Conservation (phyloP, 1,284 basidiomycete species). For the Stereum hirsutum region DNA sequence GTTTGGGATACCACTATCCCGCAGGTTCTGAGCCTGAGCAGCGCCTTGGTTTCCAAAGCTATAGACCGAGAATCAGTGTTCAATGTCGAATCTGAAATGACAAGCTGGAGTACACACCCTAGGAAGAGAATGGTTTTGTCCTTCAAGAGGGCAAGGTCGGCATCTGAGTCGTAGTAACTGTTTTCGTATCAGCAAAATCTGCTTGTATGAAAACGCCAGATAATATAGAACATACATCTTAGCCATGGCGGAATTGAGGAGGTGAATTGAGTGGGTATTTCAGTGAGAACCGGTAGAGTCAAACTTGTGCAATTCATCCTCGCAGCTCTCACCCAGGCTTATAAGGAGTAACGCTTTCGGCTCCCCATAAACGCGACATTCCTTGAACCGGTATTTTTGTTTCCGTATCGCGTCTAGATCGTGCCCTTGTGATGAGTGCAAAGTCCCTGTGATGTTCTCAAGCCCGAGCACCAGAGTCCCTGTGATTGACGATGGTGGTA, state of each 20-base stretch:
- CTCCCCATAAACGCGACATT: too few relatives aligned
- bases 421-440: too few relatives aligned
- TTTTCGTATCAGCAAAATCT: background rate
- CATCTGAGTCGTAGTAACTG: constrained; percentile 56
- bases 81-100: background rate
- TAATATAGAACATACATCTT: constrained; percentile 31
- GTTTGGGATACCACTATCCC: constrained; percentile 55
- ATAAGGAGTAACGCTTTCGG: too few relatives aligned
- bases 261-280: too few relatives aligned
- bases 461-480: too few relatives aligned
- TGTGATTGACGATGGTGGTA: too few relatives aligned
- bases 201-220: background rate
- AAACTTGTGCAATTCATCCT: too few relatives aligned
- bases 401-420: too few relatives aligned
- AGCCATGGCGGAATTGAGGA: constrained; percentile 15
- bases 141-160: constrained; percentile 36
- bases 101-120: constrained; percentile 28
- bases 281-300: too few relatives aligned
- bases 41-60: constrained; percentile 63
- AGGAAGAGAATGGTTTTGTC: constrained; percentile 52
- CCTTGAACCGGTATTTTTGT: too few relatives aligned
- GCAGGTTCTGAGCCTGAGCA: constrained; percentile 56
- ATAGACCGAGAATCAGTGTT: background rate
- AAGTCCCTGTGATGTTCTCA: too few relatives aligned
- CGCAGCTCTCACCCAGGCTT: too few relatives aligned